Evolutionary conservation across 2,329 filamentous ascomycete genomes (phyloP), one percentile per base, ranked within the genome.

Genomic region (Colletotrichum salicis): DNA sequence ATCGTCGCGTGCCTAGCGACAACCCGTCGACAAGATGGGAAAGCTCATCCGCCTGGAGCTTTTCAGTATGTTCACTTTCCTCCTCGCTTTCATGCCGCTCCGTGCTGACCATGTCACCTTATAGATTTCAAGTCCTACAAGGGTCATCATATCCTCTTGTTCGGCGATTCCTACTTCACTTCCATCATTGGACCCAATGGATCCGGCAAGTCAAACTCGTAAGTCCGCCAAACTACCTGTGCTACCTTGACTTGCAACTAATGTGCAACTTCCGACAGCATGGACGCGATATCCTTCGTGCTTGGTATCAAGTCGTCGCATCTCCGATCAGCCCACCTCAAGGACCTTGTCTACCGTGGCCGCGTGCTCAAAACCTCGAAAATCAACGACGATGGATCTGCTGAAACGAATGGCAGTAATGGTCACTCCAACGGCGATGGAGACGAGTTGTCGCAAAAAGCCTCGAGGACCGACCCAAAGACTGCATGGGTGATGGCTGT

Each of bases 131-230:
- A 99, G 86, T 98, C 96, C 77, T 99, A 99, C 87, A 97, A 97
- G 83, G 96, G 95, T 70, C 95, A 98, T 78, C 96, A 99, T 85
- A 92, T 90, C 72, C 90, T 99, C 56, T 90, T 98, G 64, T 98
- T 99, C 78, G 96, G 96, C 79, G 96, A 99, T 85, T 97, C 95
- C 2, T 98, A 98, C 84, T 99, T 99, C 83, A 99, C 96, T 61
- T 99, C 96, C 54, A 98, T 99, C 79, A 98, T 99, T 79, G 96
- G 97, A 6, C 96, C 96, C 81, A 99, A 99, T 95, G 96, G 96
- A 86, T 98, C 96, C 45, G 96, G 96, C 75, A 99, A 99, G 84
- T 99, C 96, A 24, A 99, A 99, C 82, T 97, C 95, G 94, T 96
- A 84, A 80, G 91, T 75, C 56, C 29, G 41, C 24, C 41, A 57